A percentile compares a stretch with the other conserved stretches of the same genome.
These are phyloP conservation scores for Cyberlindnera meyerae DNA, from an alignment of 805 yeast genomes.

Conservation along the genomic window DNA sequence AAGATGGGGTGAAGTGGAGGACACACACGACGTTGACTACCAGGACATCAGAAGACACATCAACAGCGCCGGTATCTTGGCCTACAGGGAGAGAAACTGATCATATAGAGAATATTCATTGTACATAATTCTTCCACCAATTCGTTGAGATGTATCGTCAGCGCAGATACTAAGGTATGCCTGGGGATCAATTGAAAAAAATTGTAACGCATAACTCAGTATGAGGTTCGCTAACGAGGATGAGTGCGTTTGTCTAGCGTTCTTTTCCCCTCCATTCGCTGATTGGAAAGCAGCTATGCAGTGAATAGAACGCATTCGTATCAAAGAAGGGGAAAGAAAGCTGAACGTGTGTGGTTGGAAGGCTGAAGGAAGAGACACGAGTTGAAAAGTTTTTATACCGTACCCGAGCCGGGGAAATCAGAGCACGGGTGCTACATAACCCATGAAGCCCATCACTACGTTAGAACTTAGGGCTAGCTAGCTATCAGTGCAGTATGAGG, in stretches of 20 bases:
- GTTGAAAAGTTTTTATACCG: slow-evolving; percentile 7
- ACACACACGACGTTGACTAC: slow-evolving; percentile 95
- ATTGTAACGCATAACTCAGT: slow-evolving; percentile 29
- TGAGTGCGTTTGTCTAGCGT: slow-evolving; percentile 28
- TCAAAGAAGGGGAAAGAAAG: slow-evolving; percentile 26
- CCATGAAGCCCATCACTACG: too few relatives aligned
- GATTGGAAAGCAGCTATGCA: slow-evolving; percentile 34
- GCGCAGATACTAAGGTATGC: slow-evolving; percentile 37
- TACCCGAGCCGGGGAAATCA: background rate
- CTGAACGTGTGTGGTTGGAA: background rate
- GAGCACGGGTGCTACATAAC: slow-evolving; percentile 4
- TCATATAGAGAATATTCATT: background rate
- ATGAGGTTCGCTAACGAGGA: slow-evolving; percentile 34
- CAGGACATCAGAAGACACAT: slow-evolving; percentile 82
- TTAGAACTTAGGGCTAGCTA: background rate
- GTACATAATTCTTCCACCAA: too few relatives aligned
- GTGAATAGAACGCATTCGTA: slow-evolving; percentile 43
- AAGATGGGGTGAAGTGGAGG: slow-evolving; percentile 98
- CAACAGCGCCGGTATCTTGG: slow-evolving; percentile 67
- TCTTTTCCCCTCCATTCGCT: slow-evolving; percentile 44
- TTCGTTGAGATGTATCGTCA: slow-evolving; percentile 33
- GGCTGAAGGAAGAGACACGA: slow-evolving; percentile 1
- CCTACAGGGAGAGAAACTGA: slow-evolving; percentile 28
- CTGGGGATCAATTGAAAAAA: slow-evolving; percentile 7
- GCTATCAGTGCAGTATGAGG: too few relatives aligned